These are phyloP conservation scores for Ogataea trehaloabstinens DNA, from an alignment of 805 yeast genomes.

Conservation along the genomic window DNA sequence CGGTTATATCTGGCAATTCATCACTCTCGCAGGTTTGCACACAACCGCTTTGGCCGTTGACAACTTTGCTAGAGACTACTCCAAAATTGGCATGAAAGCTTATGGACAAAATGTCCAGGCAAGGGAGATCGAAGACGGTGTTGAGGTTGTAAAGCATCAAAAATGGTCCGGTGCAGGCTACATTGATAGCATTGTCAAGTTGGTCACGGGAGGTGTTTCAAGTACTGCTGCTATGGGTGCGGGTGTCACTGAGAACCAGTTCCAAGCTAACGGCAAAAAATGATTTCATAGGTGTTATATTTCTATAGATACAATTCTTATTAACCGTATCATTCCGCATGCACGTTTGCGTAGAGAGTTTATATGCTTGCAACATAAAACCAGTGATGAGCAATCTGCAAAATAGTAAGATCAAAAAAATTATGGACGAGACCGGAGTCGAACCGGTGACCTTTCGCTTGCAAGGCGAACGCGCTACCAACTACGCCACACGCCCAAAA, in stretches of 20 bases:
- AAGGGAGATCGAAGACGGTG: slow-evolving; percentile 82
- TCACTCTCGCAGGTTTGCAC: slow-evolving; percentile 95
- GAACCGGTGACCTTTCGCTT: slow-evolving; percentile 78
- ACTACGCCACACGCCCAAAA: slow-evolving; percentile 77
- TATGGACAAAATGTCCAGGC: slow-evolving; percentile 86
- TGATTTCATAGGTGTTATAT: slow-evolving; percentile 2
- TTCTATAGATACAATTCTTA: too few species aligned
- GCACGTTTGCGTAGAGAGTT: too few species aligned
- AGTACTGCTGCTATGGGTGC: slow-evolving; percentile 98
- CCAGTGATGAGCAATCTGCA: too few species aligned
- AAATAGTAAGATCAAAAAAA: too few species aligned
- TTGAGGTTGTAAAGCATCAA: slow-evolving; percentile 96
- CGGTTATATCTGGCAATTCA: slow-evolving; percentile 97
- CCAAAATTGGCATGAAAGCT: slow-evolving; percentile 89
- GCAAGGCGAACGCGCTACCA: slow-evolving; percentile 83
- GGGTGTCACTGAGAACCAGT: slow-evolving; percentile 97
- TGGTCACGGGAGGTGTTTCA: slow-evolving; percentile 91
- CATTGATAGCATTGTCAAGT: slow-evolving; percentile 83
- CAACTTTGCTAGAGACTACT: slow-evolving; percentile 74
- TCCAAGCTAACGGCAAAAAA: slow-evolving; percentile 41
- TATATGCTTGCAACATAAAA: too few species aligned
- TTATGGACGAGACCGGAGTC: slow-evolving; percentile 72
- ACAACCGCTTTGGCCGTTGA: slow-evolving; percentile 92
- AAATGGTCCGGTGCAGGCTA: slow-evolving; percentile 99
- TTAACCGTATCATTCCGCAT: neutral